Base-by-base conservation (phyloP, 2,329 filamentous ascomycete species). In the Pestalotiopsis sp. region DNA sequence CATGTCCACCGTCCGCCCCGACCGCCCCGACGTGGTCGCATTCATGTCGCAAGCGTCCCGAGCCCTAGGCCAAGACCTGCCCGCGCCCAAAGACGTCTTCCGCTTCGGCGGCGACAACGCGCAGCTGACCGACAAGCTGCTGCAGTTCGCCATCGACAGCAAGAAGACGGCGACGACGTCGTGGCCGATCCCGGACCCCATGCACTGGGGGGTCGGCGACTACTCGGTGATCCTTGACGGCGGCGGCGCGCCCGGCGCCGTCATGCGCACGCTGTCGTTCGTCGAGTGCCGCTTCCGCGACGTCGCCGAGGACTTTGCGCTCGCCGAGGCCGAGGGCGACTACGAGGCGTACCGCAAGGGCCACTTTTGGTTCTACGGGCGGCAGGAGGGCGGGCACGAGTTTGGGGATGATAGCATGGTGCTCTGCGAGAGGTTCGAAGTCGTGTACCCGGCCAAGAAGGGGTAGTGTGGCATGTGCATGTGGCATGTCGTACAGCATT, bases 111-210 rank as follows among this genome's bases (percentile, higher is more conserved):
- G 70, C 66, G 52, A 64, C 63, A 68, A 72, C 31, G 59, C 72
- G 1, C 17, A 52, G 1, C 58, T 69, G 13, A 70, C 70, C 62
- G 70, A 76, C 52, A 20, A 68, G 58, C 68, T 69, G 6, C 71
- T 76, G 3, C 67, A 17, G 3, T 69, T 73, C 2, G 75, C 74
- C 5, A 71, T 77, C 25, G 69, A 68, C 4, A 74, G 76, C 56
- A 69, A 74, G 31, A 78, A 78, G 66, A 73, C 75, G 6, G 75
- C 75, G 23, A 77, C 76, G 2, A 76, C 75, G 4, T 76, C 76
- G 17, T 78, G 74, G 73, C 76, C 76, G 1, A 66, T 76, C 9
- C 76, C 75, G 0, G 41, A 71, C 2, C 75, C 76, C 5, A 67
- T 77, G 6, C 71, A 76, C 68, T 77, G 76, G 76, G 74, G 69